Percentiles rank a stretch among this genome's conserved stretches.
These are phyloP conservation scores for Ambrosia hybrid DNA, from an alignment of 140 eudicot genomes.

Conservation along the genomic window DNA sequence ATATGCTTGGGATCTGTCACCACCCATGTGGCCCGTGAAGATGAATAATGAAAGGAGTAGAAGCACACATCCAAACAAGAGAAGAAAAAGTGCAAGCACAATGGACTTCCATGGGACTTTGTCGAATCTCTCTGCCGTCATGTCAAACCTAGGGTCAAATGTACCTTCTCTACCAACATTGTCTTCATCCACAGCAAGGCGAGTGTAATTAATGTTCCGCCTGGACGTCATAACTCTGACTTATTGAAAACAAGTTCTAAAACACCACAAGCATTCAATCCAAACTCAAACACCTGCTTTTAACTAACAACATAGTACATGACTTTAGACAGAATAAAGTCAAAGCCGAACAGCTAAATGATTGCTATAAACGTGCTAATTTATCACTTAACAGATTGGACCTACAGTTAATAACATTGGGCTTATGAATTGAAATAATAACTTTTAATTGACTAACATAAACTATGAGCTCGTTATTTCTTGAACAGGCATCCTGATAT, in stretches of 20 bases:
- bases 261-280: slow-evolving; percentile 35
- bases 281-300: slow-evolving; percentile 24
- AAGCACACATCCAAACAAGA: slow-evolving; percentile 59
- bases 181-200: slow-evolving; percentile 59
- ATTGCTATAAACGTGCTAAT: neutral
- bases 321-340: neutral
- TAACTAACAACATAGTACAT: neutral
- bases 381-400: too few relatives aligned
- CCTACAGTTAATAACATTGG: too few relatives aligned
- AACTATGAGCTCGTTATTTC: too few relatives aligned
- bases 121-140: slow-evolving; percentile 51
- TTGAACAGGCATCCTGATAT: too few relatives aligned
- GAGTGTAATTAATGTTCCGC: slow-evolving; percentile 57
- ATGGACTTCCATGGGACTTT: slow-evolving; percentile 80
- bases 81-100: slow-evolving; percentile 67
- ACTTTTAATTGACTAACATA: too few relatives aligned
- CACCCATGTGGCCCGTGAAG: slow-evolving; percentile 85
- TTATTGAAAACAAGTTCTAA: slow-evolving; percentile 16
- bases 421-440: too few relatives aligned
- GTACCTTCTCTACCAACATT: slow-evolving; percentile 17
- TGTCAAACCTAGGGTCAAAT: slow-evolving; percentile 74
- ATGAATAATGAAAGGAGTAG: slow-evolving; percentile 62
- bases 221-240: slow-evolving; percentile 48
- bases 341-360: neutral
- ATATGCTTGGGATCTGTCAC: slow-evolving; percentile 72